Percentiles rank a stretch among this genome's conserved stretches.
phyloP scores from a whole-genome alignment of 2,329 filamentous ascomycete genomes.

The Fusarium sp. region DNA sequence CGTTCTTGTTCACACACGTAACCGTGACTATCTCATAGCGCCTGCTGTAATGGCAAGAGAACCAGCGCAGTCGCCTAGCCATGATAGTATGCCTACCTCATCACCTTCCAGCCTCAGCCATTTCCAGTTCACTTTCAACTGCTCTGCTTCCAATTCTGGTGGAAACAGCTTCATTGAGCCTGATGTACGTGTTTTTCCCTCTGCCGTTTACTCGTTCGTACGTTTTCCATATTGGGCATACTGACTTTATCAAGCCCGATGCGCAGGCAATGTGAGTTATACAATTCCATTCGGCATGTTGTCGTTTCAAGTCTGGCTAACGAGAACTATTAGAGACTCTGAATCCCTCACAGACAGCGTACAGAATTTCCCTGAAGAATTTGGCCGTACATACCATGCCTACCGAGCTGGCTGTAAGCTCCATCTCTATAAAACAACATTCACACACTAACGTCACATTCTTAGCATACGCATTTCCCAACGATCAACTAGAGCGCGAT shows the following conservation, averaged over 20 bases:
- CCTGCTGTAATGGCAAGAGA: conserved; percentile 36
- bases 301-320: conserved; percentile 24
- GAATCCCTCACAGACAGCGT: conserved; percentile 59
- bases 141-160: conserved; percentile 44
- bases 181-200: conserved; percentile 47
- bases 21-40: conserved; percentile 11
- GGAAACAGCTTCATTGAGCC: conserved; percentile 52
- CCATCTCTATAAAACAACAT: not conserved
- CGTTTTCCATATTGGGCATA: not conserved
- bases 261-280: conserved; percentile 45
- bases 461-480: conserved; percentile 62
- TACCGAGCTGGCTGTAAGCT: conserved; percentile 62
- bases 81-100: conserved; percentile 28
- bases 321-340: conserved; percentile 47
- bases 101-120: conserved; percentile 37
- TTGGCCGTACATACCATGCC: conserved; percentile 63
- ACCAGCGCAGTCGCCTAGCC: conserved; percentile 19
- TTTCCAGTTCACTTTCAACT: conserved; percentile 54
- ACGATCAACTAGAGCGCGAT: conserved; percentile 59
- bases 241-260: conserved; percentile 44
- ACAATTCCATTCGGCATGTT: not conserved
- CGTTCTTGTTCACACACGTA: not conserved
- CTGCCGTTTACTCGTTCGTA: not conserved
- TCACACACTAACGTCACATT: conserved; percentile 9
- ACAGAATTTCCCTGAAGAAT: conserved; percentile 58